phyloP scores from a whole-genome alignment of 805 yeast genomes.

The Metschnikowia arizonensis region DNA sequence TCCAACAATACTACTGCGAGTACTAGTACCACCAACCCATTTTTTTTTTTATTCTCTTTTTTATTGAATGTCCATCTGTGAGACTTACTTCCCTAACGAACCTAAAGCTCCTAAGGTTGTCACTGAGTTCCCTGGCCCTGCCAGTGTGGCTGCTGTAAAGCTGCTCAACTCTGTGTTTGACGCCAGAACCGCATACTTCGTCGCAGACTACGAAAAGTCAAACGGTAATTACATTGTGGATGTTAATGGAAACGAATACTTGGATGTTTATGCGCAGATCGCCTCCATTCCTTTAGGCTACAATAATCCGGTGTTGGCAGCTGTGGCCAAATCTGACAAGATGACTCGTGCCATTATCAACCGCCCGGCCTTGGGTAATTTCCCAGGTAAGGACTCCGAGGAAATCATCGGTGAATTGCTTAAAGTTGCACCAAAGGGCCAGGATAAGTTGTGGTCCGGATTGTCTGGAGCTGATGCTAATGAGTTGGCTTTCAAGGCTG shows the following conservation, averaged over 20 bases:
- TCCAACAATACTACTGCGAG: too few relatives aligned
- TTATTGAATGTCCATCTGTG: constrained; percentile 42
- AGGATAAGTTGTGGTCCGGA: constrained; percentile 71
- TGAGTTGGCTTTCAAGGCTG: constrained; percentile 86
- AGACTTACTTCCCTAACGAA: constrained; percentile 70
- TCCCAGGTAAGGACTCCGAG: constrained; percentile 53
- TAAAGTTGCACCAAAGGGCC: constrained; percentile 75
- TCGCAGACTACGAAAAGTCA: constrained; percentile 73
- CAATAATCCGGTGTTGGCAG: constrained; percentile 72
- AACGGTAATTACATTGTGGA: constrained; percentile 77
- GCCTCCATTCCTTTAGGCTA: constrained; percentile 84
- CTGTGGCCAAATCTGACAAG: constrained; percentile 64
- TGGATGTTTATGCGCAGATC: constrained; percentile 79
- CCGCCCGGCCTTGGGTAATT: constrained; percentile 74
- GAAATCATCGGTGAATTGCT: constrained; percentile 49
- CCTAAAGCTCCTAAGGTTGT: constrained; percentile 65
- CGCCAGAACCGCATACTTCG: constrained; percentile 66
- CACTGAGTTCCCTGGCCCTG: constrained; percentile 77
- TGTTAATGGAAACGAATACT: constrained; percentile 69
- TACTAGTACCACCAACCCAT: too few relatives aligned
- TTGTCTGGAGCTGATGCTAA: constrained; percentile 86
- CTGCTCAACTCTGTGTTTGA: constrained; percentile 63
- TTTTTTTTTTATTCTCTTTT: neutral
- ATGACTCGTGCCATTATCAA: constrained; percentile 72
- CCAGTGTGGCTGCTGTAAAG: constrained; percentile 48